Evolutionary conservation across 2,329 filamentous ascomycete genomes (phyloP).

Genomic region (Pestalotiopsis sp.): DNA sequence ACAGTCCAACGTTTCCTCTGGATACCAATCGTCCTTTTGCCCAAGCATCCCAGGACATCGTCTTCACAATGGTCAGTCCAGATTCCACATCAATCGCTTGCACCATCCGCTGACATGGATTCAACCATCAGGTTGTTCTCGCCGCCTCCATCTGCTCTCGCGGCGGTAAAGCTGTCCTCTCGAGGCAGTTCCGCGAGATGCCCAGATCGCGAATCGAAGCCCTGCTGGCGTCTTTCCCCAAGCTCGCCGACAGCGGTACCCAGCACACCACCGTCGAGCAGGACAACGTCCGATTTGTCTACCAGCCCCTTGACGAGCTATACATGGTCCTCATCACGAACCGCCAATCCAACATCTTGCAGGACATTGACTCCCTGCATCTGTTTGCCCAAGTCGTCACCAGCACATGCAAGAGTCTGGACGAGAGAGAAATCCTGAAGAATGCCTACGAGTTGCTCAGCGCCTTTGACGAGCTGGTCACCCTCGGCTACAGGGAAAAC

Average conservation of each 20-base stretch:
- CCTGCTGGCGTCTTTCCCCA: slow-evolving; percentile 94
- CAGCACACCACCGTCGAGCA: slow-evolving; percentile 99
- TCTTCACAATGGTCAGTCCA: not conserved
- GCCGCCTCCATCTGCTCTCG: slow-evolving; percentile 98
- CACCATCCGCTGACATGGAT: not conserved
- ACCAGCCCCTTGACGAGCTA: slow-evolving; percentile 97
- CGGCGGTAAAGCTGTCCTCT: slow-evolving; percentile 97
- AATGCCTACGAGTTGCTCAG: slow-evolving; percentile 96
- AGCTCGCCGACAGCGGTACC: slow-evolving; percentile 92
- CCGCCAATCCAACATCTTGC: slow-evolving; percentile 97
- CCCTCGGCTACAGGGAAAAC: slow-evolving; percentile 94
- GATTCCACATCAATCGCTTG: too few species aligned
- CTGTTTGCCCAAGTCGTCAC: slow-evolving; percentile 97
- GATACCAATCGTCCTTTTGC: not conserved
- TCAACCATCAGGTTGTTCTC: slow-evolving; percentile 78
- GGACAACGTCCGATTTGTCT: slow-evolving; percentile 99
- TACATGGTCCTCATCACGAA: slow-evolving; percentile 99
- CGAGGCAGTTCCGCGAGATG: slow-evolving; percentile 97
- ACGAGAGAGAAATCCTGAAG: slow-evolving; percentile 91
- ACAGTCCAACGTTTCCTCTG: not conserved
- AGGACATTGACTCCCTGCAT: slow-evolving; percentile 98
- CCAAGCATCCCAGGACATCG: not conserved
- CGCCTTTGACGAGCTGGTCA: slow-evolving; percentile 97
- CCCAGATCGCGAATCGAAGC: slow-evolving; percentile 95
- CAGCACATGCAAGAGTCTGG: slow-evolving; percentile 92